These are phyloP conservation scores for Aspergillus hiratsukae DNA, from an alignment of 2,329 filamentous ascomycete species.

Conservation along the genomic window DNA sequence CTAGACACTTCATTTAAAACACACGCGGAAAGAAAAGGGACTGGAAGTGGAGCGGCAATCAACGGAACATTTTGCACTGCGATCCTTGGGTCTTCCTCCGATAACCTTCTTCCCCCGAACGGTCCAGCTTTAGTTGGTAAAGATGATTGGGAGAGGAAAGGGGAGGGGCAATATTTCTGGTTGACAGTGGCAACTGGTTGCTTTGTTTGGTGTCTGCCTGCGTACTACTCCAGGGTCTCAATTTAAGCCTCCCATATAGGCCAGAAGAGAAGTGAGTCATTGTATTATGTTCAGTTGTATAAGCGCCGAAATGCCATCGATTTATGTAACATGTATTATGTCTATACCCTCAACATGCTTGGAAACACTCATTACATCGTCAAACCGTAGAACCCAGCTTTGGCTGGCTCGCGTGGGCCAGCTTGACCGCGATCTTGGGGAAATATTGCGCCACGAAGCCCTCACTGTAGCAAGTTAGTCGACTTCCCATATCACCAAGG, in stretches of 20 bases:
- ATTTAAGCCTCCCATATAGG: too few relatives aligned
- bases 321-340: neutral
- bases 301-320: neutral
- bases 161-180: neutral
- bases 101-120: neutral
- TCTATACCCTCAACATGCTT: neutral
- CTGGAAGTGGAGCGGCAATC: conserved; percentile 10
- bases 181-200: neutral
- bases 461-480: conserved; percentile 48
- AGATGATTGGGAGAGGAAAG: neutral
- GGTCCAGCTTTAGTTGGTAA: neutral
- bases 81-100: neutral
- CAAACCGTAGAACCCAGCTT: neutral
- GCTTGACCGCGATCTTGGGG: conserved; percentile 59
- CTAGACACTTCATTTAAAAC: neutral
- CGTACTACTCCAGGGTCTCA: too few relatives aligned
- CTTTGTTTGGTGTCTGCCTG: neutral
- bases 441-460: conserved; percentile 77
- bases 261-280: neutral
- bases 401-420: conserved; percentile 25
- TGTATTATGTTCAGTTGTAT: neutral
- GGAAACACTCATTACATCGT: neutral
- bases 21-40: neutral
- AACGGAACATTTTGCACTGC: conserved; percentile 3
- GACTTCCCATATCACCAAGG: neutral